Evolutionary conservation across 2,329 filamentous ascomycete species (phyloP).

Genomic region (Leptographium lundbergii): DNA sequence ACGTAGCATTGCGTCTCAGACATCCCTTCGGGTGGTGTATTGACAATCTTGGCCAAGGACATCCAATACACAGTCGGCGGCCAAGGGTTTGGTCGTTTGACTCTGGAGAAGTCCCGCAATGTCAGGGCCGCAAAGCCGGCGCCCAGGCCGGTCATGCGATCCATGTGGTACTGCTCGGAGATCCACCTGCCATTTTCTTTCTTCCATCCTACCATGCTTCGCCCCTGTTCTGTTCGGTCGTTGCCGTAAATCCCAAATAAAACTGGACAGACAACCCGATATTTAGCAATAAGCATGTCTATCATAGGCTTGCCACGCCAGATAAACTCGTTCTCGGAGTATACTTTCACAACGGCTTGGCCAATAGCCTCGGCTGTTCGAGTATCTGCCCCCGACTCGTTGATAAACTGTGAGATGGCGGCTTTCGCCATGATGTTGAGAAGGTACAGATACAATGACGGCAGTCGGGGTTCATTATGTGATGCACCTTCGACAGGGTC

Average conservation of each 20-base stretch:
- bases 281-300: conserved; percentile 72
- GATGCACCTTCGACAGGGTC: conserved; percentile 26
- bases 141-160: conserved; percentile 72
- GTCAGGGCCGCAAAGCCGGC: conserved; percentile 76
- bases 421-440: conserved; percentile 60
- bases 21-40: conserved; percentile 53
- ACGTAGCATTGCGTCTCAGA: conserved; percentile 64
- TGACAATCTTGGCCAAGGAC: conserved; percentile 61
- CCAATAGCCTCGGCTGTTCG: conserved; percentile 60
- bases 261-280: conserved; percentile 66
- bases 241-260: conserved; percentile 72
- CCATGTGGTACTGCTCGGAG: conserved; percentile 59
- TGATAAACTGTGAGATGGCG: conserved; percentile 51
- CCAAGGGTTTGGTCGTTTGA: conserved; percentile 57
- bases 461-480: conserved; percentile 33
- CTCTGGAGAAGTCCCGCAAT: conserved; percentile 67
- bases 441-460: conserved; percentile 55
- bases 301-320: conserved; percentile 56
- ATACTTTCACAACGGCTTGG: conserved; percentile 54
- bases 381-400: conserved; percentile 45
- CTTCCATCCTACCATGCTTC: conserved; percentile 61
- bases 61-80: conserved; percentile 76
- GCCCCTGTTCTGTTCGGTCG: conserved; percentile 59
- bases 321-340: conserved; percentile 49
- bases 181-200: conserved; percentile 48